phyloP scores from a whole-genome alignment of 257 asterid genomes.

The Scutellaria minor region DNA sequence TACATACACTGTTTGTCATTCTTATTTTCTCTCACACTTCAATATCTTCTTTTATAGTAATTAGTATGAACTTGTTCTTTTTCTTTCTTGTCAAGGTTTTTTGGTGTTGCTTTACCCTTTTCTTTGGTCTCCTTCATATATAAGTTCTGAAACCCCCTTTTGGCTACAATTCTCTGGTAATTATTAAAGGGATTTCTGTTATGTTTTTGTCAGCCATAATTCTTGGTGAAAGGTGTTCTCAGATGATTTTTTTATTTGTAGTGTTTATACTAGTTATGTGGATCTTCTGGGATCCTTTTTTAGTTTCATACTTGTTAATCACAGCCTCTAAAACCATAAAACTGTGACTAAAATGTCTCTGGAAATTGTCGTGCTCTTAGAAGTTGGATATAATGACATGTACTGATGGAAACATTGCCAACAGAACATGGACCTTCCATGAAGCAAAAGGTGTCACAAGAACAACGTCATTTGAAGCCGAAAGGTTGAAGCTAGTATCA shows the following conservation, averaged over 20 bases:
- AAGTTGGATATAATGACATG: constrained; percentile 6
- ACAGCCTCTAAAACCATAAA: neutral
- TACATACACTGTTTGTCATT: neutral
- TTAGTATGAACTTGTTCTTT: neutral
- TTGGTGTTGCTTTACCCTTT: constrained; percentile 11
- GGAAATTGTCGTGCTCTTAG: neutral
- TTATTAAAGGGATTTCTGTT: neutral
- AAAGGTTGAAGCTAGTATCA: constrained; percentile 65
- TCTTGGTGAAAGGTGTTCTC: constrained; percentile 9
- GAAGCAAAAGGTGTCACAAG: constrained; percentile 67
- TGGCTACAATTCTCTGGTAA: neutral
- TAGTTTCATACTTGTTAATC: neutral
- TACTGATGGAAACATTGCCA: neutral
- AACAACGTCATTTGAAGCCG: constrained; percentile 71
- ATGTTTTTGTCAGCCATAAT: constrained; percentile 2
- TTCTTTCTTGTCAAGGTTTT: neutral
- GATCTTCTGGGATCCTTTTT: constrained; percentile 3
- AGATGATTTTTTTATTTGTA: neutral
- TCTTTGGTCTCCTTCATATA: constrained; percentile 13
- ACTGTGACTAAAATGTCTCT: neutral
- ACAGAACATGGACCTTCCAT: constrained; percentile 71
- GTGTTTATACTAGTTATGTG: constrained; percentile 9
- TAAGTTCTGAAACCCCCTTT: neutral
- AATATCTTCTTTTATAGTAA: neutral
- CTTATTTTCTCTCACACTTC: neutral